Conservation (phyloP, 768 basidiomycete species). For the Kwoniella botswanensis region DNA sequence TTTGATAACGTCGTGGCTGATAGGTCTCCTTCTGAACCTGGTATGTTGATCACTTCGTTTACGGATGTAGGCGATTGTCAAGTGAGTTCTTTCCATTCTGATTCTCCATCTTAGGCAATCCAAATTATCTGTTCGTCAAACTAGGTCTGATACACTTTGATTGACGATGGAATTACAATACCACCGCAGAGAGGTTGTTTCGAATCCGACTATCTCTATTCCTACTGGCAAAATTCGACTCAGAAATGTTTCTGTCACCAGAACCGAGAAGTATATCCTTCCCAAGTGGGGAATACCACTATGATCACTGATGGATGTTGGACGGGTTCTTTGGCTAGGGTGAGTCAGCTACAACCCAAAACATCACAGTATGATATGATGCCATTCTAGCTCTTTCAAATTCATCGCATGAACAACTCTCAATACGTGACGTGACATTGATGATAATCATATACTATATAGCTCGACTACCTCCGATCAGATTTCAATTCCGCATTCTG, state of each 20-base stretch:
- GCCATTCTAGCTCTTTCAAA: too few species aligned
- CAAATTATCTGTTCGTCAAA: too few species aligned
- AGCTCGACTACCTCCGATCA: too few species aligned
- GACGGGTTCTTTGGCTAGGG: not conserved
- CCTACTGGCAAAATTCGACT: not conserved
- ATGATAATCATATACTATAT: too few species aligned
- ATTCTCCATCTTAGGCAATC: too few species aligned
- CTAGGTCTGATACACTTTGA: too few species aligned
- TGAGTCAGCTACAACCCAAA: not conserved
- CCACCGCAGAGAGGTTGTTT: not conserved
- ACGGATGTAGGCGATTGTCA: not conserved
- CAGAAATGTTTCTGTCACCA: not conserved
- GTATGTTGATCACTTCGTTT: not conserved
- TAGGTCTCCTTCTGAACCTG: not conserved
- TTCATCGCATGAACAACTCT: too few species aligned
- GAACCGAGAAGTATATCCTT: not conserved
- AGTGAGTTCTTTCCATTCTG: not conserved
- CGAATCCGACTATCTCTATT: not conserved
- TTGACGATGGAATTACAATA: too few species aligned
- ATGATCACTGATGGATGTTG: not conserved
- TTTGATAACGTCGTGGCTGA: not conserved
- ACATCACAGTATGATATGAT: too few species aligned
- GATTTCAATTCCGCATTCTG: too few species aligned
- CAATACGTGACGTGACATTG: too few species aligned
- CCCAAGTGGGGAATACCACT: not conserved